Conservation (phyloP, 2,329 filamentous ascomycete genomes). For the Chaetoscypha palmicola region DNA sequence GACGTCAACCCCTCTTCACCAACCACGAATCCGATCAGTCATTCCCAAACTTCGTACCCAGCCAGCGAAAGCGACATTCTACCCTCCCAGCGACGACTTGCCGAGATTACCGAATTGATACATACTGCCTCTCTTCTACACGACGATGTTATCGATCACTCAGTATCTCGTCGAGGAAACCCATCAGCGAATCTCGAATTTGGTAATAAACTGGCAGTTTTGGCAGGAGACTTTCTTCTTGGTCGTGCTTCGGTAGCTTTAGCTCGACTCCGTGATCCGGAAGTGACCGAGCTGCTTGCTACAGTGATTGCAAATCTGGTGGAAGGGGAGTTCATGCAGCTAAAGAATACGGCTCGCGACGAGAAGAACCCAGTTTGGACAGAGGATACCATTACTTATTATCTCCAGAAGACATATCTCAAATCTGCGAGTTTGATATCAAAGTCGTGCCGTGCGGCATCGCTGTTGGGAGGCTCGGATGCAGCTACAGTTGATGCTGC, state of each 20-base stretch:
- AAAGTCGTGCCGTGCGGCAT: constrained; percentile 88
- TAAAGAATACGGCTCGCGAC: constrained; percentile 90
- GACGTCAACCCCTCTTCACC: constrained; percentile 71
- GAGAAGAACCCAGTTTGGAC: constrained; percentile 80
- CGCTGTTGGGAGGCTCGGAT: constrained; percentile 73
- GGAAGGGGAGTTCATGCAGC: constrained; percentile 98
- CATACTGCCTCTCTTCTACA: constrained; percentile 95
- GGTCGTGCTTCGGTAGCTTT: constrained; percentile 90
- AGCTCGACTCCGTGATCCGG: constrained; percentile 81
- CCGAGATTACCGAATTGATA: constrained; percentile 95
- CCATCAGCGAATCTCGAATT: constrained; percentile 91
- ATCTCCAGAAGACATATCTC: constrained; percentile 95
- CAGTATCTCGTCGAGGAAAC: constrained; percentile 71
- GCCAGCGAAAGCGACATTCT: constrained; percentile 61
- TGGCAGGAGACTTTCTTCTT: constrained; percentile 94
- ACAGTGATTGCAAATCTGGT: constrained; percentile 97
- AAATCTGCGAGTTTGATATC: constrained; percentile 95
- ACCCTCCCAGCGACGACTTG: constrained; percentile 84
- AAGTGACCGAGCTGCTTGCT: constrained; percentile 88
- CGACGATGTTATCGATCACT: constrained; percentile 97
- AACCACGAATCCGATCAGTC: constrained; percentile 45
- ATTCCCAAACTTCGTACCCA: constrained; percentile 26
- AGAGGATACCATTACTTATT: constrained; percentile 85
- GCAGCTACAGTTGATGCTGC: constrained; percentile 79
- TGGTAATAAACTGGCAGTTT: constrained; percentile 97